These are phyloP conservation scores for Fusarium begoniae DNA, from an alignment of 2,329 filamentous ascomycete genomes.

Conservation along the genomic window DNA sequence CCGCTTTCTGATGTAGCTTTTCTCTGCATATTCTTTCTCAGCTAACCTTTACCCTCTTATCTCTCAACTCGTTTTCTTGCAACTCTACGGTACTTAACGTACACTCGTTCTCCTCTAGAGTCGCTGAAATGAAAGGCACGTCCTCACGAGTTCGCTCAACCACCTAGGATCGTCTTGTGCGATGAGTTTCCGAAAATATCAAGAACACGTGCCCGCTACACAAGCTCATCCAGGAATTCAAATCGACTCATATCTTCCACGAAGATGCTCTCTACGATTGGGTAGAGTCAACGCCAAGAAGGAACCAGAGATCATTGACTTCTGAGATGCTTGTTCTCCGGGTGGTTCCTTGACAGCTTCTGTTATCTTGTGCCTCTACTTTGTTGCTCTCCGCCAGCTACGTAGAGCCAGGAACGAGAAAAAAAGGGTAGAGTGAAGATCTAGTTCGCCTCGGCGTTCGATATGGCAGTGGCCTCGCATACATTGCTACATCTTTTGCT, in stretches of 20 bases:
- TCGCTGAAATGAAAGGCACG: background rate
- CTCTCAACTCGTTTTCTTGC: background rate
- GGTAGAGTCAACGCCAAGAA: background rate
- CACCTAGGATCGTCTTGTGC: background rate
- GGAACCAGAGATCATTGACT: background rate
- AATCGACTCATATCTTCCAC: background rate
- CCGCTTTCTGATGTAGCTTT: background rate
- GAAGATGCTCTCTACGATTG: background rate
- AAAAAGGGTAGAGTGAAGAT: background rate
- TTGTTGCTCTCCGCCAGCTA: background rate
- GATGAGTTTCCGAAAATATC: background rate
- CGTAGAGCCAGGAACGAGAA: background rate
- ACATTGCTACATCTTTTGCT: background rate
- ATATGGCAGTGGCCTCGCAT: background rate
- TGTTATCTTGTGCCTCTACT: background rate
- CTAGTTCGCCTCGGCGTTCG: background rate
- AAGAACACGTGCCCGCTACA: background rate
- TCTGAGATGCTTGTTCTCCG: background rate
- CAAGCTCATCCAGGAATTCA: background rate
- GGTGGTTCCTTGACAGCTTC: background rate
- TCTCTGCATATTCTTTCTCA: background rate
- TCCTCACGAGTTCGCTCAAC: background rate
- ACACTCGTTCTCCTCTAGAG: too few relatives aligned
- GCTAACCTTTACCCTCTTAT: background rate
- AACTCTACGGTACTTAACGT: too few relatives aligned